Conservation (phyloP, 768 basidiomycete genomes). For the Austroboletus eburneus region DNA sequence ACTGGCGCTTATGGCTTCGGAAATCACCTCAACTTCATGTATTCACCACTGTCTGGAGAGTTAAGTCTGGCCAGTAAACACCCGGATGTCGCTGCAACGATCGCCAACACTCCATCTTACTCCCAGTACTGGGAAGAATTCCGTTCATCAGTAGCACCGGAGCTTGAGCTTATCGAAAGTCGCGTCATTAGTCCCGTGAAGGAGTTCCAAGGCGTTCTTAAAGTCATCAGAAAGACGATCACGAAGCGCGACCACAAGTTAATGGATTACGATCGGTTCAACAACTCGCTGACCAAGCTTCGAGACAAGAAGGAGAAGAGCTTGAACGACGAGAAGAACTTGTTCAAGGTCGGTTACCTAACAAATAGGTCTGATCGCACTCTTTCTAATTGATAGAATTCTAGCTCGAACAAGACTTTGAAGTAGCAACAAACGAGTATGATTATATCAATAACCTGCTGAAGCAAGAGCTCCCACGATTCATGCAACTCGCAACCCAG, state of each 20-base stretch:
- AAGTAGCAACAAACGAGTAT: constrained; percentile 86
- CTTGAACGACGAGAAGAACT: constrained; percentile 91
- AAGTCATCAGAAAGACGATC: constrained; percentile 88
- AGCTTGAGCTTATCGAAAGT: constrained; percentile 90
- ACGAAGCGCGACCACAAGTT: constrained; percentile 98
- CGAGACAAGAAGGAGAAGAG: constrained; percentile 99
- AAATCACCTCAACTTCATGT: constrained; percentile 57
- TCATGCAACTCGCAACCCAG: constrained; percentile 79
- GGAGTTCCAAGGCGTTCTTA: constrained; percentile 84
- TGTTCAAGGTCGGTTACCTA: constrained; percentile 71
- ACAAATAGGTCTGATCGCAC: neutral
- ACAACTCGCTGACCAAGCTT: constrained; percentile 92
- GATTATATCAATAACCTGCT: constrained; percentile 87
- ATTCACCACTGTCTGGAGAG: constrained; percentile 68
- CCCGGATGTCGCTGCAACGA: constrained; percentile 72
- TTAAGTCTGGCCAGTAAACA: constrained; percentile 75
- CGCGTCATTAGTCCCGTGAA: constrained; percentile 82
- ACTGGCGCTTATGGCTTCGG: constrained; percentile 60
- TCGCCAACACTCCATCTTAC: constrained; percentile 73
- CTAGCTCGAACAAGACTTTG: constrained; percentile 94
- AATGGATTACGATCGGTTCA: constrained; percentile 92
- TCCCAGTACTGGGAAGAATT: constrained; percentile 79
- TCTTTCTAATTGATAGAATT: neutral
- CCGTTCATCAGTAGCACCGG: constrained; percentile 71
- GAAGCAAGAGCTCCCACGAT: constrained; percentile 91